phyloP scores from a whole-genome alignment of 176 grass and related monocot genomes.

The Tuctoria greenei region DNA sequence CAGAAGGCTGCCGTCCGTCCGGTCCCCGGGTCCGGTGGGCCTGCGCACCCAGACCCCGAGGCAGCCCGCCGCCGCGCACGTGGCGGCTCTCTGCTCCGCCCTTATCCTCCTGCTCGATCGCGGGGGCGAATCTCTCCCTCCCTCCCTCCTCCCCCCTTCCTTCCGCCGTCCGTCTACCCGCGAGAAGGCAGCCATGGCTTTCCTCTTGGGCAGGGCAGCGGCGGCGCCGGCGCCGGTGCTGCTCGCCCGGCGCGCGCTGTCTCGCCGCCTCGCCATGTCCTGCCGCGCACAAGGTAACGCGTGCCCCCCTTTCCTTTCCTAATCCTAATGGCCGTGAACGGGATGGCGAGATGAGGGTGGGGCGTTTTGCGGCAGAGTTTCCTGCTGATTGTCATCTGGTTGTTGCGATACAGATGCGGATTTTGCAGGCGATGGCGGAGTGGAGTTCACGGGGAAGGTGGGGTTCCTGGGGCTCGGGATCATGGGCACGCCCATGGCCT shows the following conservation, averaged over 20 bases:
- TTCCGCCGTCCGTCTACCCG: too few species aligned
- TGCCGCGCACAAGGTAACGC: constrained; percentile 16
- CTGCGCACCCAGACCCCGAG: too few species aligned
- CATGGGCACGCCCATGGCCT: constrained; percentile 72
- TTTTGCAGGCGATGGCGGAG: constrained; percentile 37
- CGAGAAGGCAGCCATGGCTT: constrained; percentile 21
- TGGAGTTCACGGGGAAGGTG: constrained; percentile 61
- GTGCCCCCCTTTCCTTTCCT: background rate
- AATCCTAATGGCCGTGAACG: background rate
- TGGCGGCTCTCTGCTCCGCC: background rate
- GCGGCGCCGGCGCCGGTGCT: background rate
- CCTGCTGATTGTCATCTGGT: background rate
- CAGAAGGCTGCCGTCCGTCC: too few species aligned
- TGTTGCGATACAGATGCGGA: background rate
- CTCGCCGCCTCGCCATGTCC: constrained; percentile 25
- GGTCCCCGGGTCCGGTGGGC: too few species aligned
- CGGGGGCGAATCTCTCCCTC: too few species aligned
- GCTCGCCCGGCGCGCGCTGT: background rate
- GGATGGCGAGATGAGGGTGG: background rate
- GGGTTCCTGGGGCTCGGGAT: constrained; percentile 83
- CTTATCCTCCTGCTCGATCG: constrained; percentile 1
- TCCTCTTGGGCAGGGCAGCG: constrained; percentile 35
- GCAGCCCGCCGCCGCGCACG: too few species aligned
- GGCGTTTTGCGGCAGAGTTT: background rate
- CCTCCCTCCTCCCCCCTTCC: background rate